Conservation (phyloP, 106 monocot species). For the Alisma plantagoaquatica region DNA sequence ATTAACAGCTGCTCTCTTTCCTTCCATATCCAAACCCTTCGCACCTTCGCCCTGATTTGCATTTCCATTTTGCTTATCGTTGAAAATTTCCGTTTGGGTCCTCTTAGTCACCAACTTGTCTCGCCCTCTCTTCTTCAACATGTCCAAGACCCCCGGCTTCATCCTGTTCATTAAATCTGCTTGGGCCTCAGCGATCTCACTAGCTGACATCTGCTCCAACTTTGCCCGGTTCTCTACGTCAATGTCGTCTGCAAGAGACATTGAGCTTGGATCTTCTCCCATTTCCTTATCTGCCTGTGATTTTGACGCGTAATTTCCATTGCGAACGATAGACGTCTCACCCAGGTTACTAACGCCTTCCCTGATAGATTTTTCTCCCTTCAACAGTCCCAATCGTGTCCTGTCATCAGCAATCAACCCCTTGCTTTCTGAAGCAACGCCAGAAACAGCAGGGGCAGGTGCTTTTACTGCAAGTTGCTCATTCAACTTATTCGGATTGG, state of each 20-base stretch:
- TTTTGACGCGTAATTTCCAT: no score
- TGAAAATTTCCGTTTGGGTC: neutral
- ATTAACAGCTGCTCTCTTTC: no score
- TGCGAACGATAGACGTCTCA: neutral
- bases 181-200: conserved; percentile 80
- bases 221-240: conserved; percentile 56
- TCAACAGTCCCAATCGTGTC: neutral
- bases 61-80: no score
- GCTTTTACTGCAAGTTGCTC: neutral
- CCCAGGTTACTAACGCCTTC: neutral
- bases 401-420: neutral
- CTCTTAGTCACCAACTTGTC: conserved; percentile 30
- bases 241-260: conserved; percentile 46
- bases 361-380: neutral
- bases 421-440: neutral
- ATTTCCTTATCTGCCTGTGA: neutral
- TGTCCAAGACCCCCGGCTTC: conserved; percentile 51
- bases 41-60: neutral
- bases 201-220: conserved; percentile 55
- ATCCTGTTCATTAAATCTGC: conserved; percentile 74
- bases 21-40: neutral
- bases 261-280: neutral
- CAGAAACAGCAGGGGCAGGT: neutral
- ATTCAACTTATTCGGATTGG: neutral
- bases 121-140: conserved; percentile 63